phyloP scores from a whole-genome alignment of 495 filamentous ascomycete species.

The Sordaria brevicollis region DNA sequence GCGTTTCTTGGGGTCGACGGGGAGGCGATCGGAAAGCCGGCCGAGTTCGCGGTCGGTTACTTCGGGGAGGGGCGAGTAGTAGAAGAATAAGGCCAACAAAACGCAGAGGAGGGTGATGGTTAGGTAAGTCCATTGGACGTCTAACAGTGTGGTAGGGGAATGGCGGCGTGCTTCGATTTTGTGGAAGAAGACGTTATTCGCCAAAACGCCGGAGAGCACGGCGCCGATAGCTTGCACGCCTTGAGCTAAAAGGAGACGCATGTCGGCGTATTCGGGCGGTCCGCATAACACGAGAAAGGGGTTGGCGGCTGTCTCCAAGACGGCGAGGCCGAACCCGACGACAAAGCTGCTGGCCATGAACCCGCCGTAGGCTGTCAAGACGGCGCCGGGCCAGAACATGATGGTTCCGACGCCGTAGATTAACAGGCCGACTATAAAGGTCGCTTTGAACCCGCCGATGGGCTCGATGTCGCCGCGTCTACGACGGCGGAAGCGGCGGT shows the following conservation, averaged over 20 bases:
- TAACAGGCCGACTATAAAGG: conserved; percentile 48
- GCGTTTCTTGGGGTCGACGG: conserved; percentile 28
- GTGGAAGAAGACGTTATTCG: conserved; percentile 57
- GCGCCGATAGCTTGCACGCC: conserved; percentile 59
- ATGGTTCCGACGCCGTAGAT: conserved; percentile 50
- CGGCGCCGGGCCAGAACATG: conserved; percentile 54
- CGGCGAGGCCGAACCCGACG: conserved; percentile 57
- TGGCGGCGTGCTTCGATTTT: conserved; percentile 1
- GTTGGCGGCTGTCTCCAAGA: conserved; percentile 66
- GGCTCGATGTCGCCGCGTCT: conserved; percentile 7
- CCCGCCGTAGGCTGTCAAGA: conserved; percentile 50
- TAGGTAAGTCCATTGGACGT: conserved; percentile 72
- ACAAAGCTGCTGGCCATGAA: conserved; percentile 64
- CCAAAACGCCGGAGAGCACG: conserved; percentile 55
- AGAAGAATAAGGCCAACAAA: conserved; percentile 48
- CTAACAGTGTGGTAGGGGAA: conserved; percentile 32
- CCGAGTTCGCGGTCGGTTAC: conserved; percentile 42
- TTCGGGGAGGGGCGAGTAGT: conserved; percentile 47
- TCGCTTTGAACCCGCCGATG: conserved; percentile 45
- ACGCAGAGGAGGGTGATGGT: conserved; percentile 64
- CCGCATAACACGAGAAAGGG: conserved; percentile 46
- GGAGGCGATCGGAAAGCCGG: conserved; percentile 28
- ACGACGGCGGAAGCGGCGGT: conserved; percentile 18
- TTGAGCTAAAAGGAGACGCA: conserved; percentile 56
- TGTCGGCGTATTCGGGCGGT: conserved; percentile 38